Evolutionary conservation across 192 early-diverging fungal genomes (phyloP).

Genomic region (Chytriomyces sp.): DNA sequence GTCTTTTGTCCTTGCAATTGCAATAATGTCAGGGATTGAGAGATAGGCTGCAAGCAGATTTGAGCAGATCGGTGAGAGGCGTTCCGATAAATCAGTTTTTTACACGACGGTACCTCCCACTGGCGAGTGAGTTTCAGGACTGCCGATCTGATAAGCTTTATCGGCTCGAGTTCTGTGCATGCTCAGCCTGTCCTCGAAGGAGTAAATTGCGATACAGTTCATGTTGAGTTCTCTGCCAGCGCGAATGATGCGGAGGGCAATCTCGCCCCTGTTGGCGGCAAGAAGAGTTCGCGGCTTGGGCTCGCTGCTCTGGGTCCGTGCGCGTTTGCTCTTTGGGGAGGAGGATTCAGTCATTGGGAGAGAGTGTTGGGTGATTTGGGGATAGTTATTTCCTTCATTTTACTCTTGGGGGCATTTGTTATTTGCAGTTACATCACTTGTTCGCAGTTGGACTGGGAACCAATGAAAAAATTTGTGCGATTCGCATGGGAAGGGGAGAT

Average conservation of each 20-base stretch:
- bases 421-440: too few species aligned
- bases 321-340: not conserved
- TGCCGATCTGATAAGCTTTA: constrained; percentile 94
- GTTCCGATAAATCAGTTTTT: too few species aligned
- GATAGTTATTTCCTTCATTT: too few species aligned
- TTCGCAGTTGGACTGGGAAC: too few species aligned
- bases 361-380: too few species aligned
- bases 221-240: constrained; percentile 91
- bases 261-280: constrained; percentile 88
- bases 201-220: constrained; percentile 82
- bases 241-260: constrained; percentile 93
- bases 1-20: constrained; percentile 74
- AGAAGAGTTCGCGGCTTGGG: constrained; percentile 25
- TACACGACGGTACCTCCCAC: constrained; percentile 59
- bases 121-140: constrained; percentile 77
- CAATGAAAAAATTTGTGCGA: too few species aligned
- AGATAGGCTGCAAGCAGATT: constrained; percentile 71
- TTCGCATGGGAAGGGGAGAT: too few species aligned
- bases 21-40: constrained; percentile 89
- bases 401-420: too few species aligned
- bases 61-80: too few species aligned
- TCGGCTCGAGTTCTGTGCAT: constrained; percentile 95
- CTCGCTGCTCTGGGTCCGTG: not conserved
- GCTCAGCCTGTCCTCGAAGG: constrained; percentile 86
- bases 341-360: too few species aligned